Percentiles rank a stretch among this genome's conserved stretches.
These are phyloP conservation scores for Porphyra umbilicalis DNA, from an alignment of 31 red algal species.

Conservation along the genomic window DNA sequence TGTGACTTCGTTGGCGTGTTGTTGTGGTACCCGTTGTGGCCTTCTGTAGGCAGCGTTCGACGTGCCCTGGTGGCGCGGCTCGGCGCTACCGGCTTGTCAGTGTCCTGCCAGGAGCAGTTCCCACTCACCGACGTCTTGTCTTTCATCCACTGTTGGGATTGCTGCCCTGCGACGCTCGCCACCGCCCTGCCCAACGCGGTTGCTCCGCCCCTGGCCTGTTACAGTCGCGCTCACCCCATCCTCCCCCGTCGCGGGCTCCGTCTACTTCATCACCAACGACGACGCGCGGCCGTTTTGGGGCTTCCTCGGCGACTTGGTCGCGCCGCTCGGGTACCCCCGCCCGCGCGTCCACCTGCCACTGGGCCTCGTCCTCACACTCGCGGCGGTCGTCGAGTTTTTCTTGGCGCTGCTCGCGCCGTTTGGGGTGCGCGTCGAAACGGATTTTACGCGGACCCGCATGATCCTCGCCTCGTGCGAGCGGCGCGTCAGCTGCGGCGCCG, in stretches of 20 bases:
- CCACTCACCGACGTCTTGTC: no score
- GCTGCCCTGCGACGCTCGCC: no score
- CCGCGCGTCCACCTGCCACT: constrained; percentile 58
- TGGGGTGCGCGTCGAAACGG: constrained; percentile 29
- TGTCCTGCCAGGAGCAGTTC: no score
- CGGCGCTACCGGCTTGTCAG: no score
- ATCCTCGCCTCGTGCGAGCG: constrained; percentile 61
- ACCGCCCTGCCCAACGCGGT: no score
- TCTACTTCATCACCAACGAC: constrained; percentile 95
- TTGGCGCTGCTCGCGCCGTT: constrained; percentile 36
- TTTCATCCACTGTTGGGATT: no score
- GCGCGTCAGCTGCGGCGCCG: constrained; percentile 64
- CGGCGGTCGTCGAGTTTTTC: constrained; percentile 46
- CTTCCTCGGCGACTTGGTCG: constrained; percentile 52
- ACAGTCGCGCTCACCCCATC: constrained; percentile 21
- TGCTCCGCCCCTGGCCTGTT: background rate
- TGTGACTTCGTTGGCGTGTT: no score
- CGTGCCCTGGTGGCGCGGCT: no score
- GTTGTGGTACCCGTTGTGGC: no score
- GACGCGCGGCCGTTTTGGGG: constrained; percentile 87
- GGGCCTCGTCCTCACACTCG: constrained; percentile 36
- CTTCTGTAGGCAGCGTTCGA: no score
- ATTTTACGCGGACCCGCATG: constrained; percentile 71
- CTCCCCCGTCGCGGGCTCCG: constrained; percentile 47
- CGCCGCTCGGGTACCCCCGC: constrained; percentile 61